phyloP scores from a whole-genome alignment of 1,139 yeast species.

The Taphrina pruni region DNA sequence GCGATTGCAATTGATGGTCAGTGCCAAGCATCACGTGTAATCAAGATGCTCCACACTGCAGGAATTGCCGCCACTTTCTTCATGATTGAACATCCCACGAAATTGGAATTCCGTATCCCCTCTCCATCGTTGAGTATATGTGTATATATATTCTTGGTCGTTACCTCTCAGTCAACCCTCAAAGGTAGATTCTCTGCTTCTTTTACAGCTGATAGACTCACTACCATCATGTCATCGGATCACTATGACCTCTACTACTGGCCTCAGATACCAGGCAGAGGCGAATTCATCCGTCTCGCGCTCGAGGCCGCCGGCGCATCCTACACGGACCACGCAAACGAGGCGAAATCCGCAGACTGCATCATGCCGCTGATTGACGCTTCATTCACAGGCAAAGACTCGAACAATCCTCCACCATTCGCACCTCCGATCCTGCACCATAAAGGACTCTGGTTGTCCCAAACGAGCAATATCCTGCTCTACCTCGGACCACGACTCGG shows the following conservation, averaged over 20 bases:
- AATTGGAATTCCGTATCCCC: no score
- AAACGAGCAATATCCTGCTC: constrained; percentile 22
- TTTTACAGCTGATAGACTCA: background rate
- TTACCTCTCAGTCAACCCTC: no score
- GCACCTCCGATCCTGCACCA: constrained; percentile 35
- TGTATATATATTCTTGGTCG: no score
- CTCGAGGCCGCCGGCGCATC: constrained; percentile 24
- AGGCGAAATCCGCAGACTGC: background rate
- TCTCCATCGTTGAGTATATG: no score
- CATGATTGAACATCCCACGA: no score
- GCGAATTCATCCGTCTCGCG: constrained; percentile 32
- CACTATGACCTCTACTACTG: constrained; percentile 40
- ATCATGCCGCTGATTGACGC: constrained; percentile 24
- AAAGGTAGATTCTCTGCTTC: background rate
- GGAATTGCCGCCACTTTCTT: no score
- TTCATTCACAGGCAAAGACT: background rate
- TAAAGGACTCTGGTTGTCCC: constrained; percentile 25
- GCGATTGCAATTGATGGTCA: background rate
- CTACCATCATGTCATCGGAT: background rate
- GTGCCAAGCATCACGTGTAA: constrained; percentile 1
- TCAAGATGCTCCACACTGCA: no score
- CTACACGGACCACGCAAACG: constrained; percentile 26
- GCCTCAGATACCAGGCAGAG: constrained; percentile 39
- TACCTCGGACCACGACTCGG: constrained; percentile 35
- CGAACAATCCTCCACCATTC: constrained; percentile 21